Base-by-base conservation (phyloP, 73 alveolate genomes). In the Paramecium biaurelia region DNA sequence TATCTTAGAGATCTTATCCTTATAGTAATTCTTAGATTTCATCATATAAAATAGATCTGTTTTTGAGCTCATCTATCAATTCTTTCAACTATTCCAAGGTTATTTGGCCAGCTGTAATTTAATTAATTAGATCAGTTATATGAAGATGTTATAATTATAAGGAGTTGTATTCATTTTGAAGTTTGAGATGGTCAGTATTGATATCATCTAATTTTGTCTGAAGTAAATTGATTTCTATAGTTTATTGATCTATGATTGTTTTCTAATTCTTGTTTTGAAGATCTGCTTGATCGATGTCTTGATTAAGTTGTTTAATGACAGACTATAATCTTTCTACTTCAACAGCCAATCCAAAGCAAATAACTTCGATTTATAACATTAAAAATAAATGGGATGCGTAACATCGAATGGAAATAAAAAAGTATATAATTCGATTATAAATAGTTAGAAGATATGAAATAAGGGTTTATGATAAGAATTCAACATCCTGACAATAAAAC, bases 291-390 rank as follows among this genome's bases (percentile, higher is more conserved):
- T 53, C 68, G 30, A 53, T 53, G 3, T 53, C 68, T 53, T 53
- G 32, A 53, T 53, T 53, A 15, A 53, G 23, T 53, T 53, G 11
- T 53, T 53, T 53, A 23, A 5, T 53, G 3, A n/a, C 15, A 18
- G 68, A n/a, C 30, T 53, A 53, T 21, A 72, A 37, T 12, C 86
- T 20, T 21, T 72, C 86, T 34, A 72, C 86, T 72, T 72, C 86
- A 72, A 72, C 63, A 12, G 86, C 59, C 63, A 72, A 35, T 72
- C 56, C 86, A 72, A 72, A 72, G 45, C 86, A 72, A 35, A 72
- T 38, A 28, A 72, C 63, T 35, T 72, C 86, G 56, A 72, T 72
- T 35, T 72, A 72, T 72, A 35, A 72, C 58, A 72, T 72, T 35
- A 72, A 72, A 32, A 72, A 26, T 30, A 20, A 72, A 72, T 72